Conservation (phyloP, 225 moss, liverwort and hornwort species). For the Polytrichum commune region DNA sequence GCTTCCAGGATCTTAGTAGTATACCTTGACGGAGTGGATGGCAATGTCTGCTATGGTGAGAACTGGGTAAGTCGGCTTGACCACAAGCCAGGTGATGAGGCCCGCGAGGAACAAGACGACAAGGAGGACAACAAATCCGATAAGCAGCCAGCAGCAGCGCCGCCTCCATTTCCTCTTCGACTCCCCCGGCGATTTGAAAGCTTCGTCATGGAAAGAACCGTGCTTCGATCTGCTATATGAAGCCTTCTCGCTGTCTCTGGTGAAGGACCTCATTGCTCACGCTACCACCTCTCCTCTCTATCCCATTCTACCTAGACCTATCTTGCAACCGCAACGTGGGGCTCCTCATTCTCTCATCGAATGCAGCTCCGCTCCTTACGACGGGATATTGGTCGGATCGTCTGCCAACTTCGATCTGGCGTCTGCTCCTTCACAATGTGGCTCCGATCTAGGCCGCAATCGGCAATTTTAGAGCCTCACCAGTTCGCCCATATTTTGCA, state of each 20-base stretch:
- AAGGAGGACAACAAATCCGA: conserved; percentile 9
- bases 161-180: conserved; percentile 13
- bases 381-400: too few species aligned
- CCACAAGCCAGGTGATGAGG: conserved; percentile 24
- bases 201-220: conserved; percentile 39
- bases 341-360: too few species aligned
- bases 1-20: too few species aligned
- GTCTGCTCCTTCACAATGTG: too few species aligned
- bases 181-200: conserved; percentile 2
- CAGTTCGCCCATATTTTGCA: too few species aligned
- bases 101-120: conserved; percentile 22
- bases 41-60: conserved; percentile 32
- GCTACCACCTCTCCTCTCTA: not conserved
- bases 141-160: conserved; percentile 23
- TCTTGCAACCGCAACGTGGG: too few species aligned
- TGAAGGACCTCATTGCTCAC: conserved; percentile 27
- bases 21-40: conserved; percentile 27
- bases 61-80: conserved; percentile 30
- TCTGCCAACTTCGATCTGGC: too few species aligned
- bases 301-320: too few species aligned
- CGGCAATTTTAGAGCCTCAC: too few species aligned
- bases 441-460: too few species aligned
- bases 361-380: too few species aligned
- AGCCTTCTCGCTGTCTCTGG: conserved; percentile 23
- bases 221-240: conserved; percentile 39